A percentile compares a stretch with the other conserved stretches of the same genome.
phyloP scores from a whole-genome alignment of 2,329 filamentous ascomycete genomes.

The Colletotrichum limetticola region DNA sequence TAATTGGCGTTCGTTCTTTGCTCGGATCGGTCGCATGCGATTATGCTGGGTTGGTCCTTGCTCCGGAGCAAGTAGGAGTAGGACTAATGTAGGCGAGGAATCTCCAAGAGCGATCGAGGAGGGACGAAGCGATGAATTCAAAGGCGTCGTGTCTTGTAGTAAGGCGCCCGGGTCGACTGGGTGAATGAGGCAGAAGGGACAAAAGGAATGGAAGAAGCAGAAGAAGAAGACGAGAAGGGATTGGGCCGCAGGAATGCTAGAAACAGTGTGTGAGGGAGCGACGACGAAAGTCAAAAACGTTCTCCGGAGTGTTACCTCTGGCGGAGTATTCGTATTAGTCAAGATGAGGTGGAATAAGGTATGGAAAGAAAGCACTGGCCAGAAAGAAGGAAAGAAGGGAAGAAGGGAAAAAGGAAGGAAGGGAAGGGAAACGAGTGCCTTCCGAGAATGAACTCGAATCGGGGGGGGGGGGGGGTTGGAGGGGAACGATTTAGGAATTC shows the following conservation, averaged over 20 bases:
- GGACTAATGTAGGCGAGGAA: slow-evolving; percentile 3
- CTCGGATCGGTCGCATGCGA: slow-evolving; percentile 18
- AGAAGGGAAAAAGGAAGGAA: not conserved
- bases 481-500: not conserved
- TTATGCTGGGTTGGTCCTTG: slow-evolving; percentile 31
- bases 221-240: not conserved
- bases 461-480: not conserved
- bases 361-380: slow-evolving; percentile 26
- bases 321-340: not conserved
- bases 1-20: slow-evolving; percentile 16
- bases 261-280: slow-evolving; percentile 16
- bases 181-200: not conserved
- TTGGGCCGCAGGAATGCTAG: slow-evolving; percentile 9
- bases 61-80: slow-evolving; percentile 10
- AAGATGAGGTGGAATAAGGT: not conserved
- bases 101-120: slow-evolving; percentile 13
- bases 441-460: slow-evolving; percentile 2
- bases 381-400: slow-evolving; percentile 13
- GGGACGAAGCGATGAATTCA: not conserved
- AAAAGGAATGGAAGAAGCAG: not conserved
- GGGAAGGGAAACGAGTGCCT: not conserved
- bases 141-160: not conserved
- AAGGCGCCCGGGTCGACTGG: too few species aligned
- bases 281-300: slow-evolving; percentile 17
- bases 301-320: not conserved